Evolutionary conservation across 768 basidiomycete genomes (phyloP).

Genomic region (Hericium coralloides): DNA sequence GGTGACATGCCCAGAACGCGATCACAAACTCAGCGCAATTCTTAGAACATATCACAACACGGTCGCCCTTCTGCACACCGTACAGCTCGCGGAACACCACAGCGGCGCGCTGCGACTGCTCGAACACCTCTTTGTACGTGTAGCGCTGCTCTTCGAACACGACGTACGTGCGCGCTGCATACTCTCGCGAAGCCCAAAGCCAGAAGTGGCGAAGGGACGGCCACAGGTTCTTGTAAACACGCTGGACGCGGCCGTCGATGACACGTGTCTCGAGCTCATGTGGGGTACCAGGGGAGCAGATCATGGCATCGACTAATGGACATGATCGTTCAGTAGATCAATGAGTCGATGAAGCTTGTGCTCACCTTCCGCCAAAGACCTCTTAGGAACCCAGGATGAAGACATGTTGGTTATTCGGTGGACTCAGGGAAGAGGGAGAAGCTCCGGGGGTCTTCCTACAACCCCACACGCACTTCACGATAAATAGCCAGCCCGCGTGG

Average conservation of each 20-base stretch:
- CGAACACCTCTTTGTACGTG: conserved; percentile 40
- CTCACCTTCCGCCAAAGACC: conserved; percentile 3
- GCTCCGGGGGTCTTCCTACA: too few relatives aligned
- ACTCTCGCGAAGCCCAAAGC: conserved; percentile 33
- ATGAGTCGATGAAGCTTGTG: background rate
- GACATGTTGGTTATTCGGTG: too few relatives aligned
- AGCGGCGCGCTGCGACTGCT: conserved; percentile 34
- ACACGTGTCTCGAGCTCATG: conserved; percentile 36
- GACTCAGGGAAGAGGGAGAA: too few relatives aligned
- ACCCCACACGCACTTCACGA: too few relatives aligned
- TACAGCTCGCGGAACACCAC: conserved; percentile 35
- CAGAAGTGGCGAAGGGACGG: conserved; percentile 47
- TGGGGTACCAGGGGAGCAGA: conserved; percentile 11
- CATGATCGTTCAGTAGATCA: background rate
- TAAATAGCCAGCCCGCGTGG: too few relatives aligned
- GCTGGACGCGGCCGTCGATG: conserved; percentile 40
- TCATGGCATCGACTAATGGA: background rate
- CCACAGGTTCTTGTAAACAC: conserved; percentile 51
- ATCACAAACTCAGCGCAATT: conserved; percentile 54
- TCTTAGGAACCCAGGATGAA: conserved; percentile 2
- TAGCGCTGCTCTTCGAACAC: conserved; percentile 44
- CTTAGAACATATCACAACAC: conserved; percentile 54
- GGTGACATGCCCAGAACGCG: conserved; percentile 55
- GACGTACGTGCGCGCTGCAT: conserved; percentile 39
- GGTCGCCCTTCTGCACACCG: conserved; percentile 47